Percentiles rank a stretch among this genome's conserved stretches.
These are phyloP conservation scores for Aureobasidium sp. DNA, from an alignment of 2,329 filamentous ascomycete species.

Conservation along the genomic window DNA sequence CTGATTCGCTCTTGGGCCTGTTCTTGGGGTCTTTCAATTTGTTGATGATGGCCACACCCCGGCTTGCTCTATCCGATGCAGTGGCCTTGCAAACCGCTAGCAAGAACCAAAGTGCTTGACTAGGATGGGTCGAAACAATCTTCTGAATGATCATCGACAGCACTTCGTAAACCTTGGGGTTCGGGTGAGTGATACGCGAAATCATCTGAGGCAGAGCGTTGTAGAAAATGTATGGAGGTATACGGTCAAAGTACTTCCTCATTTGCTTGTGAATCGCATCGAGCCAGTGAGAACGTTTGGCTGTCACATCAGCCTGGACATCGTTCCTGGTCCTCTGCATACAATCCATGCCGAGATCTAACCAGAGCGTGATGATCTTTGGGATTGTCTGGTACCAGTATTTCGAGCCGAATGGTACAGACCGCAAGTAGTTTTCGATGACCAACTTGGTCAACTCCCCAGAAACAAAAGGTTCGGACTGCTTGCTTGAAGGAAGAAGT, in stretches of 20 bases:
- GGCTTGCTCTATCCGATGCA: conserved; percentile 56
- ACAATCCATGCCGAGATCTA: conserved; percentile 72
- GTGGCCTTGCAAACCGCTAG: conserved; percentile 78
- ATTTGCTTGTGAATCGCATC: conserved; percentile 64
- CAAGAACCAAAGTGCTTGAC: conserved; percentile 85
- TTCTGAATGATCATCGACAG: conserved; percentile 74
- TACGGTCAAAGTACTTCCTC: conserved; percentile 64
- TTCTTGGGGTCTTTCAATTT: conserved; percentile 41
- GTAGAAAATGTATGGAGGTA: conserved; percentile 72
- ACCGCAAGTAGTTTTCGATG: conserved; percentile 86
- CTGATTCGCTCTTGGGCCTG: conserved; percentile 46
- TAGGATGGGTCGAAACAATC: conserved; percentile 79
- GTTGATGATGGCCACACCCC: conserved; percentile 35
- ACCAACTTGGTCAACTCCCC: conserved; percentile 83
- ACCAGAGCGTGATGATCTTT: conserved; percentile 84
- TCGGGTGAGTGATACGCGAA: conserved; percentile 86
- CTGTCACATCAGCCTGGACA: conserved; percentile 38
- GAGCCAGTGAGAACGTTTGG: conserved; percentile 56
- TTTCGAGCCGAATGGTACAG: conserved; percentile 81
- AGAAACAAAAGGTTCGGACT: conserved; percentile 48
- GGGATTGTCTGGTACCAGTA: conserved; percentile 94
- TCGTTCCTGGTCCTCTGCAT: conserved; percentile 30
- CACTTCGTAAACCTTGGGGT: conserved; percentile 65
- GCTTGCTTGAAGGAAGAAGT: conserved; percentile 63
- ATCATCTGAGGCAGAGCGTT: conserved; percentile 85